Evolutionary conservation across 768 basidiomycete genomes (phyloP), one percentile per base, ranked within the genome.

Genomic region (Kwoniella bestiolae): DNA sequence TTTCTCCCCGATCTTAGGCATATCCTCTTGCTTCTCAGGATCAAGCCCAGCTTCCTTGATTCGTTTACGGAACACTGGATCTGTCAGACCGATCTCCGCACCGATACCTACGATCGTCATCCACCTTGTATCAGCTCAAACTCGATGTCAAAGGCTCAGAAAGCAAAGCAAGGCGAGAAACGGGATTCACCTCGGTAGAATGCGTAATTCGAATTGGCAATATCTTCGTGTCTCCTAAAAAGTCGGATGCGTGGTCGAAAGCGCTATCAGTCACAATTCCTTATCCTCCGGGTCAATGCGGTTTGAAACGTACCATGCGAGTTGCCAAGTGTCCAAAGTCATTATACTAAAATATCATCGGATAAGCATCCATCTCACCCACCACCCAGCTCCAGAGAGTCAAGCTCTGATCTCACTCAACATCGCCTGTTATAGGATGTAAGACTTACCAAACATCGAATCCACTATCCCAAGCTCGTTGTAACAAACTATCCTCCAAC

Each of bases 141-240:
- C n/a, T n/a, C n/a, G n/a, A n/a, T n/a, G n/a, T n/a, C n/a, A n/a
- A n/a, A n/a, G n/a, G n/a, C n/a, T n/a, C n/a, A n/a, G n/a, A 26
- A 11, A 21, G n/a, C 18, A 12, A 11, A 29, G n/a, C n/a, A n/a
- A n/a, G n/a, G n/a, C 21, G 29, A 11, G 49, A 23, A 14, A 38
- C 28, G 3, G 14, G n/a, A 32, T 29, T 29, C 26, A 59, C 77
- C 77, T 23, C 68, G 58, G 56, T 76, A 78, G 66, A 78, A 78
- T 46, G 75, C 81, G 66, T 86, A 86, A 71, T 86, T 86, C 58
- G 84, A 86, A 26, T 59, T 74, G 0, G 90, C 90, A 21, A 91
- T 79, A 68, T 82, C 74, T 16, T 66, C 51, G 47, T 72, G 71
- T 38, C 69, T 66, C 60, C 59, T 62, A 53, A n/a, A 7, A n/a